Conservation (phyloP, 768 basidiomycete genomes). For the Boletus speciosus region DNA sequence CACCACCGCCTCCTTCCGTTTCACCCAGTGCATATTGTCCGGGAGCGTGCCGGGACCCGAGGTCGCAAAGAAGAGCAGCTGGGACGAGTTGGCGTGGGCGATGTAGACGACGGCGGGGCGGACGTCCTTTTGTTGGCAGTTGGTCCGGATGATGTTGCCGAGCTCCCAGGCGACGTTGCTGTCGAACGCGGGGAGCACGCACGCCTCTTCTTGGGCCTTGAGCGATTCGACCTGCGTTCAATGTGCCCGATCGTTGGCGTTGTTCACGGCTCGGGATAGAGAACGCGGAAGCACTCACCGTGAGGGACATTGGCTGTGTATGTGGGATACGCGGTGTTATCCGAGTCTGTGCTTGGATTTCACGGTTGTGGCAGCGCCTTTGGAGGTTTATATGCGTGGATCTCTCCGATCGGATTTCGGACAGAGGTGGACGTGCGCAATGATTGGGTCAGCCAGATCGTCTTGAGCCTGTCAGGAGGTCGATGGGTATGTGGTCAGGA, state of each 20-base stretch:
- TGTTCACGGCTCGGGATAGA: background rate
- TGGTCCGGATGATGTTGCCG: conserved; percentile 26
- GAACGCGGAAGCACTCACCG: background rate
- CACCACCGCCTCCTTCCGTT: conserved; percentile 32
- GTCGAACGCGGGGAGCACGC: conserved; percentile 28
- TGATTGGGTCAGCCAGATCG: background rate
- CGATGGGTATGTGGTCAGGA: background rate
- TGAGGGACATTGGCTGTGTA: conserved; percentile 8
- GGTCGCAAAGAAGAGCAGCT: conserved; percentile 31
- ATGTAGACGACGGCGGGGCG: conserved; percentile 29
- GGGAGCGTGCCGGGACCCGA: conserved; percentile 28
- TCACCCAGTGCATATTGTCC: conserved; percentile 33
- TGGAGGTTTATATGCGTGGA: background rate
- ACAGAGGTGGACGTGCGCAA: background rate
- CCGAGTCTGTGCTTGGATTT: background rate
- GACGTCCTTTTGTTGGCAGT: conserved; percentile 15
- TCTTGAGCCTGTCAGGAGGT: background rate
- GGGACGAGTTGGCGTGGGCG: conserved; percentile 26
- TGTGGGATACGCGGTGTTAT: background rate
- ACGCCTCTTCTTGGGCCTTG: conserved; percentile 23
- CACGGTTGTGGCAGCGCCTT: background rate
- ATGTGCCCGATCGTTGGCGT: background rate
- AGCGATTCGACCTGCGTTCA: conserved; percentile 16
- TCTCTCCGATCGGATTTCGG: background rate
- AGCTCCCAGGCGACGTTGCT: conserved; percentile 34